These are phyloP conservation scores for Ophiostoma ips DNA, from an alignment of 2,329 filamentous ascomycete genomes.

Conservation along the genomic window DNA sequence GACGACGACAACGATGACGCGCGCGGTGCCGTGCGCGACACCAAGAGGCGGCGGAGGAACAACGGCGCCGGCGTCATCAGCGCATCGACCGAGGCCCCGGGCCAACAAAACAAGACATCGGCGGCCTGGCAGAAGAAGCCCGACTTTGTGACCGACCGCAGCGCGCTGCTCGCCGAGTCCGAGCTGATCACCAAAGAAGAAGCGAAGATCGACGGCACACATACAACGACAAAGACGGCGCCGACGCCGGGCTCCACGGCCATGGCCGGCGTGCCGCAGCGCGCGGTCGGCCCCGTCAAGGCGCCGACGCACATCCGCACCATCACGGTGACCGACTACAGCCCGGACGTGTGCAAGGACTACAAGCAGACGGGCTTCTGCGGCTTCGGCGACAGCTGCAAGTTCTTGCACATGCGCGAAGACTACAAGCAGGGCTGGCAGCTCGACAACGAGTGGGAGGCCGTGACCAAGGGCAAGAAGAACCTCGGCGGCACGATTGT, in stretches of 20 bases:
- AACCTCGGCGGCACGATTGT: slow-evolving; percentile 46
- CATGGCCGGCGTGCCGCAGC: slow-evolving; percentile 1
- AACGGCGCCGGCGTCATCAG: slow-evolving; percentile 26
- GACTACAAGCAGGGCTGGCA: slow-evolving; percentile 91
- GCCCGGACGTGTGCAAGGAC: slow-evolving; percentile 90
- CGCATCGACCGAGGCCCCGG: slow-evolving; percentile 22
- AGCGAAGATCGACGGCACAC: slow-evolving; percentile 22
- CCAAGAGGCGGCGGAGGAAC: slow-evolving; percentile 67
- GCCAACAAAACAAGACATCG: neutral
- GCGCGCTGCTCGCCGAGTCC: slow-evolving; percentile 45
- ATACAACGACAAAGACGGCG: slow-evolving; percentile 46
- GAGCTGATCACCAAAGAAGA: slow-evolving; percentile 81
- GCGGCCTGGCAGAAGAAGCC: slow-evolving; percentile 15
- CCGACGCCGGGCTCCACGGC: slow-evolving; percentile 1
- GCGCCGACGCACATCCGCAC: slow-evolving; percentile 80
- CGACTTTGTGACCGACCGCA: slow-evolving; percentile 42
- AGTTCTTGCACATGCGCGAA: slow-evolving; percentile 62
- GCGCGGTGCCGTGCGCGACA: slow-evolving; percentile 40
- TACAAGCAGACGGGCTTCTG: slow-evolving; percentile 43
- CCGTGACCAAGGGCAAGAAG: slow-evolving; percentile 58
- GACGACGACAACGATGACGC: slow-evolving; percentile 52
- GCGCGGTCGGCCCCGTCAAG: slow-evolving; percentile 73
- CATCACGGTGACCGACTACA: slow-evolving; percentile 80
- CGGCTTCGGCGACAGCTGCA: slow-evolving; percentile 60
- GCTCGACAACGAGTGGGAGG: slow-evolving; percentile 88